Evolutionary conservation across 1,284 basidiomycete species (phyloP), one percentile per base, ranked within the genome.

Genomic region (Filobasidium uniguttulatum): DNA sequence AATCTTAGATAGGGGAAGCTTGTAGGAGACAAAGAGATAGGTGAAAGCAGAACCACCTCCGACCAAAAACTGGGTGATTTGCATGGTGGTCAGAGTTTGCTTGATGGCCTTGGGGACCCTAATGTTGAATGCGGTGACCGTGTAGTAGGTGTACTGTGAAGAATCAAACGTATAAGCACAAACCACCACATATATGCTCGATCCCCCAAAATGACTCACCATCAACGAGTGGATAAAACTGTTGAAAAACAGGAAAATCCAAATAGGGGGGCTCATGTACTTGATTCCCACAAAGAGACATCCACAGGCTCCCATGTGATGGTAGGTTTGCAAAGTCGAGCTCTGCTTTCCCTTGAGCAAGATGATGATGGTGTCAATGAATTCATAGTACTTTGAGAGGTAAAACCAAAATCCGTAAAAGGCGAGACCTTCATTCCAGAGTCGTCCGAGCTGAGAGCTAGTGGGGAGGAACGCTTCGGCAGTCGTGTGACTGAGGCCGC

Each of bases 321-420:
- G 53, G 28, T 54, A 54, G n/a, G 49, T 51, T 31, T 54, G 53
- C 49, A 54, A 46, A 29, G 46, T 50, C 40, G 49, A 51, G 29
- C 38, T 44, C 30, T 54, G 49, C 46, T 54, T 54, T 19, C 53
- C 53, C 46, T 54, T 54, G 33, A 50, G 38, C 29, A 54, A 36
- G 49, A 54, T 54, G 49, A 54, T 51, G 34, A 49, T 29, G 38
- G 53, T 54, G 30, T 54, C 53, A 28, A 50, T 44, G 23, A 54
- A 46, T 25, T 54, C 53, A 30, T 54, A 54, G 28, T 38, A 50
- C 46, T 54, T 54, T 28, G 49, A 51, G 22, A 54, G 35, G 46
- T 54, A 54, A 43, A 54, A 54, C n/a, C 41, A 48, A 40, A 44
- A 54, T 31, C 53, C 53, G 46, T 54, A 54, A 37, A 54, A 54